Percentiles rank a stretch among this genome's conserved stretches.
Conservation (phyloP, 257 asterid genomes). For the Fraxinus anomala region DNA sequence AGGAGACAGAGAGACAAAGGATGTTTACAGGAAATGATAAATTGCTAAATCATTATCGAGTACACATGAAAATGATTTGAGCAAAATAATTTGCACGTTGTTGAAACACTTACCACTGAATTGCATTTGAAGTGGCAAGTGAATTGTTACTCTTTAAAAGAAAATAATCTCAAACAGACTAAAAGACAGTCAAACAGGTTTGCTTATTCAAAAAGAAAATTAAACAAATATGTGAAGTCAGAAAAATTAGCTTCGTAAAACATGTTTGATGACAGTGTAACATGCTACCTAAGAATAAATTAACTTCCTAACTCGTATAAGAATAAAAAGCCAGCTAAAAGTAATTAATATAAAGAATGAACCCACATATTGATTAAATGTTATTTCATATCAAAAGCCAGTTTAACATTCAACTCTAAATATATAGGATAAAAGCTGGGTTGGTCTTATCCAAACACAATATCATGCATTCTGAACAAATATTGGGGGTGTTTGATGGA, state of each 20-base stretch:
- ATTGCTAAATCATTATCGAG: not conserved
- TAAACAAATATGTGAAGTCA: not conserved
- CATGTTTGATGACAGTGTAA: not conserved
- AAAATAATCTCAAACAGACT: not conserved
- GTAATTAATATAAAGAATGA: not conserved
- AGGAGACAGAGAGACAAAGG: not conserved
- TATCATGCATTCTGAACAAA: too few species aligned
- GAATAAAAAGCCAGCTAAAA: not conserved
- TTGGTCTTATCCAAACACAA: too few species aligned
- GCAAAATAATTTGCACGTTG: not conserved
- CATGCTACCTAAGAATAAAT: not conserved
- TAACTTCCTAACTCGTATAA: not conserved
- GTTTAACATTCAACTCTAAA: not conserved
- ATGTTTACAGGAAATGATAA: not conserved
- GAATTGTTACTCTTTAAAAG: not conserved
- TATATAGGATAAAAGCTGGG: too few species aligned
- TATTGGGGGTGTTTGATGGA: too few species aligned
- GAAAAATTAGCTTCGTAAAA: not conserved
- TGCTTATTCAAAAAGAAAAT: not conserved
- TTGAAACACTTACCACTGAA: not conserved
- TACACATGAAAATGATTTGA: not conserved
- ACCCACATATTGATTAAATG: not conserved
- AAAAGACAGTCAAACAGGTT: not conserved
- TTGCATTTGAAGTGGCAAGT: not conserved
- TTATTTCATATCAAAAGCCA: not conserved